These are phyloP conservation scores for Physocladia obscura DNA, from an alignment of 192 early-diverging fungal genomes.

Conservation along the genomic window DNA sequence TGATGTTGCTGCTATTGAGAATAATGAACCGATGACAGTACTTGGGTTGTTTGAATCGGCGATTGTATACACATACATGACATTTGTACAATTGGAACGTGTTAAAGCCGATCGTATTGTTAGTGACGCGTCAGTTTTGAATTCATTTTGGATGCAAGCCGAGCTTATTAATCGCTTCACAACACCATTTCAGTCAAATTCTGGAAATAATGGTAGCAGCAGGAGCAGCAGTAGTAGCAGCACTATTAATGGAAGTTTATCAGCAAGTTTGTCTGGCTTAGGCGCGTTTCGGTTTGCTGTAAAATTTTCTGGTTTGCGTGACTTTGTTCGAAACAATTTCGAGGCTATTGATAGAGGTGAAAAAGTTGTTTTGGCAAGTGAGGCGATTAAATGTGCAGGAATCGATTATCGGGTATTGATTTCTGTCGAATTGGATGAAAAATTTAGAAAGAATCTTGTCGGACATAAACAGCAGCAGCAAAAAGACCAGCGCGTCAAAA, in stretches of 20 bases:
- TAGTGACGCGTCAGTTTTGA: constrained; percentile 34
- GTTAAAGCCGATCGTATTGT: constrained; percentile 47
- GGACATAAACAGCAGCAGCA: not conserved
- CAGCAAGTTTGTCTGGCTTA: not conserved
- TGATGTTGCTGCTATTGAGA: not conserved
- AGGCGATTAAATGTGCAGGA: constrained; percentile 38
- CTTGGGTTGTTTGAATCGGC: constrained; percentile 40
- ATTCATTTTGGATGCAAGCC: constrained; percentile 48
- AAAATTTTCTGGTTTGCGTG: constrained; percentile 30
- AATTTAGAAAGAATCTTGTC: not conserved
- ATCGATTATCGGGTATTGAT: constrained; percentile 44
- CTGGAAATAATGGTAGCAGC: not conserved
- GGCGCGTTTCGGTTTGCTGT: constrained; percentile 39
- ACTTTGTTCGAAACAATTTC: constrained; percentile 12
- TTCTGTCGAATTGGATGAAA: constrained; percentile 9
- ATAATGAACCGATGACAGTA: constrained; percentile 16
- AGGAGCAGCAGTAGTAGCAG: not conserved
- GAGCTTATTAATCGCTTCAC: constrained; percentile 37
- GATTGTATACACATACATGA: constrained; percentile 49
- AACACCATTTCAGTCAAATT: not conserved
- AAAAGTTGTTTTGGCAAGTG: constrained; percentile 10
- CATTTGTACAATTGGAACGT: constrained; percentile 46
- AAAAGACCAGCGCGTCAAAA: not conserved
- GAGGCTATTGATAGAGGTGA: constrained; percentile 1
- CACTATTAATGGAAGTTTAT: not conserved